phyloP scores from a whole-genome alignment of 2,329 filamentous ascomycete species.

The Mycogone perniciosa region DNA sequence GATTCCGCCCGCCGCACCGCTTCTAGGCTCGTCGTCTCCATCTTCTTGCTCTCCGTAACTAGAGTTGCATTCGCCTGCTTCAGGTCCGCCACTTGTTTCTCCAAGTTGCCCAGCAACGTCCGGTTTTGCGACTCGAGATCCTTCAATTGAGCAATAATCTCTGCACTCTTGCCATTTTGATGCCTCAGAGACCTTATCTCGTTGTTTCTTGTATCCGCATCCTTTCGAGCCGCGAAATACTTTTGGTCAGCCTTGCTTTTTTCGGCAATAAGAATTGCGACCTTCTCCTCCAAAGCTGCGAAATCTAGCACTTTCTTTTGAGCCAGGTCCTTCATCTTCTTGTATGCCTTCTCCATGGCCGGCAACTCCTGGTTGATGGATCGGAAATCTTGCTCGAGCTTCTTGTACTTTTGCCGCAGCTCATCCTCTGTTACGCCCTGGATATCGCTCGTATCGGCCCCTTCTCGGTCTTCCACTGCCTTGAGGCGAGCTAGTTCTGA shows the following conservation, averaged over 20 bases:
- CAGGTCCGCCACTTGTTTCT: constrained; percentile 83
- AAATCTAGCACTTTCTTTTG: constrained; percentile 82
- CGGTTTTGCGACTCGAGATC: constrained; percentile 76
- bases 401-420: constrained; percentile 64
- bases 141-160: constrained; percentile 90
- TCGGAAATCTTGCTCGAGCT: constrained; percentile 71
- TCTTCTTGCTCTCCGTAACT: constrained; percentile 63
- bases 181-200: constrained; percentile 74
- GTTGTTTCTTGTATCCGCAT: constrained; percentile 75
- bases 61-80: constrained; percentile 71
- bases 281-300: constrained; percentile 67
- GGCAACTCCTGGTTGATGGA: constrained; percentile 83
- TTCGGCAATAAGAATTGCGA: constrained; percentile 69
- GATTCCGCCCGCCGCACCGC: constrained; percentile 63
- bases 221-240: constrained; percentile 92
- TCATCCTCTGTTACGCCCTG: constrained; percentile 62
- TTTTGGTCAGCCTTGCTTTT: constrained; percentile 97
- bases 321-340: constrained; percentile 76
- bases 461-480: constrained; percentile 40
- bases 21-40: constrained; percentile 68
- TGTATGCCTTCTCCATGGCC: constrained; percentile 86
- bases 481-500: constrained; percentile 70
- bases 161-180: constrained; percentile 84
- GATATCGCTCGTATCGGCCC: constrained; percentile 39
- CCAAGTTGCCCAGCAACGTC: constrained; percentile 71